phyloP scores from a whole-genome alignment of 192 early-diverging fungal genomes.

The Entophlyctis luteolus region DNA sequence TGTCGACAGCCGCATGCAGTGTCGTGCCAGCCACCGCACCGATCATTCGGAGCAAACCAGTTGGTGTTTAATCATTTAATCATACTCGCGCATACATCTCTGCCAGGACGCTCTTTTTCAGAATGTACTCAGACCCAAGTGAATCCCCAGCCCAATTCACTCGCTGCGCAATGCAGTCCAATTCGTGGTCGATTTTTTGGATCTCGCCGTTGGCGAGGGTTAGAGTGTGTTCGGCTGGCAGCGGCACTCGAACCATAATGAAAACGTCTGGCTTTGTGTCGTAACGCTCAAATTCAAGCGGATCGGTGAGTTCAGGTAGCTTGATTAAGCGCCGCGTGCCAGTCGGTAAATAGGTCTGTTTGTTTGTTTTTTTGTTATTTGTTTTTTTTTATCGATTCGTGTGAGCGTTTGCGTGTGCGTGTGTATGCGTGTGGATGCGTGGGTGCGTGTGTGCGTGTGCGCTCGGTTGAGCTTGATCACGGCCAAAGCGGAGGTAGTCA shows the following conservation, averaged over 20 bases:
- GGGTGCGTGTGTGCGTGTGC: too few species aligned
- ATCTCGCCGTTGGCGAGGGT: not conserved
- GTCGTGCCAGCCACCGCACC: too few species aligned
- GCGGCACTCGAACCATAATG: not conserved
- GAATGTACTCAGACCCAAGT: not conserved
- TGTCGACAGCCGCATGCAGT: too few species aligned
- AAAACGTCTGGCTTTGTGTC: conserved; percentile 5
- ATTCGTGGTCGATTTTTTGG: not conserved
- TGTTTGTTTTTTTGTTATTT: not conserved
- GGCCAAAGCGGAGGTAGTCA: too few species aligned
- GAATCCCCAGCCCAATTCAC: not conserved
- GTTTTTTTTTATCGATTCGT: not conserved
- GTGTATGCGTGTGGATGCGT: too few species aligned
- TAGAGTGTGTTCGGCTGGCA: not conserved
- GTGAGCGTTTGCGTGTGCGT: too few species aligned
- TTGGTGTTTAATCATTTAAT: not conserved
- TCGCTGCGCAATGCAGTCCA: not conserved
- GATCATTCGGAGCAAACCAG: too few species aligned
- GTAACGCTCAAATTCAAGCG: not conserved
- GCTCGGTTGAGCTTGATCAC: too few species aligned
- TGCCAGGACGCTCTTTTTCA: not conserved
- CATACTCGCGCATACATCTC: not conserved
- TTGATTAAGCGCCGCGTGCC: not conserved
- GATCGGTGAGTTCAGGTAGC: not conserved
- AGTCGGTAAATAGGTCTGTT: not conserved